Base-by-base conservation (phyloP, 495 filamentous ascomycete species). In the Platismatia glauca region DNA sequence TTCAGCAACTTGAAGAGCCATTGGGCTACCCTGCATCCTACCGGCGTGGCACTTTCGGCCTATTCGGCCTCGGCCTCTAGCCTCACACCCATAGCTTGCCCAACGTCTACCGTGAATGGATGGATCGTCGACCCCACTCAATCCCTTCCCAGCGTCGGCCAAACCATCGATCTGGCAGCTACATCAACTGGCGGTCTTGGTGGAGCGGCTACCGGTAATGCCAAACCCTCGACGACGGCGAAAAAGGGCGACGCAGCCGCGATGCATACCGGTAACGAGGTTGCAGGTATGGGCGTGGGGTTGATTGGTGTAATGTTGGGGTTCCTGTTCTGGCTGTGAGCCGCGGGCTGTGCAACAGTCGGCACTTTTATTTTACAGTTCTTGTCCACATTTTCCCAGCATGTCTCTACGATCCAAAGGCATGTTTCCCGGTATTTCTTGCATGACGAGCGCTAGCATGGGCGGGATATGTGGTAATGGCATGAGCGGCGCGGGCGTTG, bases 1-100 rank as follows among this genome's bases (percentile, higher is more conserved):
- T 96, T 90, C 72, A 67, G 73, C 57, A 93, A 95, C 68, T 78
- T 96, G 50, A 85, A 84, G 76, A 80, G 74, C 33, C 83, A 89
- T 64, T 96, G 91, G 91, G 84, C 84, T 15, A 89, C 82, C 8
- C 71, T 89, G 63, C 79, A 72, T 31, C 89, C 91, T 0, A 83
- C 83, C 0, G 88, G 89, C 44, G 81, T 91, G 31, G 74, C 79
- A 24, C 77, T 79, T 59, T 81, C 81, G 5, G 79, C 75, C 12
- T 96, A 95, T 75, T 77, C 76, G 35, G 79, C 87, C 8, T 76
- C 69, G 33, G 78, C 87, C 5, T 81, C 83, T 16, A 82, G 81
- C n/a, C 73, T 78, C 57, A 67, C 64, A 15, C 65, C 71, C 11
- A 81, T 86, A 15, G 77, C 80, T 9, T 96, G 91, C 74, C 91